Conservation (phyloP, 2,329 filamentous ascomycete species). For the Claviceps monticola region DNA sequence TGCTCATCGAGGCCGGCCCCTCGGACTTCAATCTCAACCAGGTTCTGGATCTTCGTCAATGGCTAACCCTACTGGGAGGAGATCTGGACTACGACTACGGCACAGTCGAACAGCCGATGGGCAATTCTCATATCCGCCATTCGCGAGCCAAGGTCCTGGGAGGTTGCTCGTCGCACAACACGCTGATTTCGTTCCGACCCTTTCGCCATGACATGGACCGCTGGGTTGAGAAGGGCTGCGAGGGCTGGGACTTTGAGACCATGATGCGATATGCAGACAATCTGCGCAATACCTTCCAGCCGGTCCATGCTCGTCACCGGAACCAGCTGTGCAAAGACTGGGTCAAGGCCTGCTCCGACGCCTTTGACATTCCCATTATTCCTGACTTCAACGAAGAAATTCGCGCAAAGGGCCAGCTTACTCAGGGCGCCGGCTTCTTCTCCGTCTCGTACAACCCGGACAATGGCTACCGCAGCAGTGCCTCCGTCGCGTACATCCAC, state of each 20-base stretch:
- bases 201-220: slow-evolving; percentile 79
- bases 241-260: slow-evolving; percentile 75
- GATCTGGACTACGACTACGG: slow-evolving; percentile 86
- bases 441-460: slow-evolving; percentile 86
- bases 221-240: slow-evolving; percentile 71
- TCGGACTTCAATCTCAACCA: slow-evolving; percentile 82
- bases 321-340: slow-evolving; percentile 90
- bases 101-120: slow-evolving; percentile 79
- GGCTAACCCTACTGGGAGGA: slow-evolving; percentile 72
- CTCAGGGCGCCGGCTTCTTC: slow-evolving; percentile 76
- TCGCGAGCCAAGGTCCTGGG: slow-evolving; percentile 86
- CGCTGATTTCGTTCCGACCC: slow-evolving; percentile 80
- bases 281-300: slow-evolving; percentile 80
- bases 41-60: slow-evolving; percentile 75
- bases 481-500: slow-evolving; percentile 85
- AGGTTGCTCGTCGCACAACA: slow-evolving; percentile 89
- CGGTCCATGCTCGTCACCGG: slow-evolving; percentile 69
- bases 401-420: slow-evolving; percentile 54
- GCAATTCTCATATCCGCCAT: slow-evolving; percentile 85
- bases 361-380: slow-evolving; percentile 68
- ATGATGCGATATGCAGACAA: slow-evolving; percentile 73
- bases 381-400: slow-evolving; percentile 83
- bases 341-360: slow-evolving; percentile 66
- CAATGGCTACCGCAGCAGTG: slow-evolving; percentile 69
- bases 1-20: slow-evolving; percentile 78